Conservation (phyloP, 1,284 basidiomycete species). For the Sporisorium iseilematis-ciliati region DNA sequence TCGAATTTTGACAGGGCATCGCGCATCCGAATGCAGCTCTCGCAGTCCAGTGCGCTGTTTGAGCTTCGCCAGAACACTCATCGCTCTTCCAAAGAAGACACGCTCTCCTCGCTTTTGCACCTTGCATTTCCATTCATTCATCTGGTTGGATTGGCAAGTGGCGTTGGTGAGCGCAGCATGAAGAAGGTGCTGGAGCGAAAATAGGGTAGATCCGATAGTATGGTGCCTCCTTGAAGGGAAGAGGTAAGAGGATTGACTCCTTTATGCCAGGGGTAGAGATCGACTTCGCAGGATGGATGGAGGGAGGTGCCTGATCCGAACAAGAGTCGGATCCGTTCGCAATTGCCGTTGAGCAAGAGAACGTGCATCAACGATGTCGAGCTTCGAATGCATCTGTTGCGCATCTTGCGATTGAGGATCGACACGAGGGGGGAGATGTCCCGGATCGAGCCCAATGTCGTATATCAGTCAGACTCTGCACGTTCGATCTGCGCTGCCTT, state of each 20-base stretch:
- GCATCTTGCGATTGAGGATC: not conserved
- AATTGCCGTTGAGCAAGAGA: not conserved
- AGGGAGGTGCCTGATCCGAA: not conserved
- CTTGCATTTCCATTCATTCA: no score
- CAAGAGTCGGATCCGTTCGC: not conserved
- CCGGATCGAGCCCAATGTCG: constrained; percentile 4
- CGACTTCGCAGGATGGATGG: not conserved
- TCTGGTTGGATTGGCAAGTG: no score
- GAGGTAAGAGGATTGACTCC: no score
- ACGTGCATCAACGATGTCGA: not conserved
- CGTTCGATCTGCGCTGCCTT: no score
- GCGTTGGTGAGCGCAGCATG: no score
- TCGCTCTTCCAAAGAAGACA: no score
- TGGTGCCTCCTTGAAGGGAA: not conserved
- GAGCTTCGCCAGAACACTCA: no score
- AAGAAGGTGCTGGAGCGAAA: no score
- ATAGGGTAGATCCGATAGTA: no score
- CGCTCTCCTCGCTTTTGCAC: no score
- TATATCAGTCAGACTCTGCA: not conserved
- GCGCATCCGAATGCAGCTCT: constrained; percentile 7
- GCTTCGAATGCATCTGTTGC: not conserved
- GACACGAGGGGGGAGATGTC: no score
- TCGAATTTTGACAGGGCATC: not conserved
- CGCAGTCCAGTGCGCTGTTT: not conserved
- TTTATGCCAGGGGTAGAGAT: not conserved